A percentile compares a stretch with the other conserved stretches of the same genome.
These are phyloP conservation scores for Fraxinus quadrangulata DNA, from an alignment of 257 asterid species.

Conservation along the genomic window DNA sequence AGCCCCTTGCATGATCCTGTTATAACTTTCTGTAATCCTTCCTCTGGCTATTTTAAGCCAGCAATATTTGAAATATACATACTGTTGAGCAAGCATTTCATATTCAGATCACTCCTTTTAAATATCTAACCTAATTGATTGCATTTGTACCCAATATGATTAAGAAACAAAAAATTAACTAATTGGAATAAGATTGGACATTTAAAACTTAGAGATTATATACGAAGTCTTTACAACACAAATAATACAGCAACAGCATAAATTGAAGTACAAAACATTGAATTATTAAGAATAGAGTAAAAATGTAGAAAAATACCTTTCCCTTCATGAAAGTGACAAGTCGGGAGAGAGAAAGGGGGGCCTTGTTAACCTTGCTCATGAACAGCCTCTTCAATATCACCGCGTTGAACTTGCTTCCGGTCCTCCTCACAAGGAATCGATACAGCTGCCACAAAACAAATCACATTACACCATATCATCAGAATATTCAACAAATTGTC, in stretches of 20 bases:
- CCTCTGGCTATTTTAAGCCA: not conserved
- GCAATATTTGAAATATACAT: not conserved
- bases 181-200: not conserved
- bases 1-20: not conserved
- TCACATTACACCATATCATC: not conserved
- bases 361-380: not conserved
- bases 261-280: not conserved
- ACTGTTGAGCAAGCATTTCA: not conserved
- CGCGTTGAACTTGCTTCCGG: not conserved
- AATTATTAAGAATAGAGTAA: not conserved
- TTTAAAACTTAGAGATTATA: not conserved
- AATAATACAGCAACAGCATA: not conserved
- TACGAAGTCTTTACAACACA: not conserved
- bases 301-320: not conserved
- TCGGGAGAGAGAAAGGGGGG: not conserved
- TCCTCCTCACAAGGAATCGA: not conserved
- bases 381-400: not conserved
- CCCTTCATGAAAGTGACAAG: not conserved
- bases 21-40: not conserved
- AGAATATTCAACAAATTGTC: conserved; percentile 8
- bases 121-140: not conserved
- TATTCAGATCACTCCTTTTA: not conserved
- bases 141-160: not conserved
- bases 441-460: conserved; percentile 30
- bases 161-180: not conserved